A percentile compares a stretch with the other conserved stretches of the same genome.
Conservation (phyloP, 257 asterid species). For the Solanum dulcamara region DNA sequence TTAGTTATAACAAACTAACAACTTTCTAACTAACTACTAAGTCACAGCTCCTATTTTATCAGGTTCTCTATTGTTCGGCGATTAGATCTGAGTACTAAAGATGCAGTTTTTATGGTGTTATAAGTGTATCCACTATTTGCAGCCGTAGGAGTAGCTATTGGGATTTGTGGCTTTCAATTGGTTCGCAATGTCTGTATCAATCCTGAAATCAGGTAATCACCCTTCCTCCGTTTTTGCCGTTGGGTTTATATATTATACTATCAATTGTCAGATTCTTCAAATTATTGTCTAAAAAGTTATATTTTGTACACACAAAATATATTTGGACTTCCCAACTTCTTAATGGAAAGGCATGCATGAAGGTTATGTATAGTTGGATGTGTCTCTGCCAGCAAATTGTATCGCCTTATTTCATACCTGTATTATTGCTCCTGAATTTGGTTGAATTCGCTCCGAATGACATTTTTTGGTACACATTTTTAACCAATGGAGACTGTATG, state of each 20-base stretch:
- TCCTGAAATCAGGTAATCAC: slow-evolving; percentile 91
- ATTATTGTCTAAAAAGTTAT: neutral
- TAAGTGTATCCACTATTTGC: neutral
- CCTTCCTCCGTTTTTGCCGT: neutral
- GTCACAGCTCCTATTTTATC: too few relatives aligned
- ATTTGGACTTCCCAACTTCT: neutral
- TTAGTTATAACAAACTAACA: too few relatives aligned
- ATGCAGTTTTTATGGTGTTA: neutral
- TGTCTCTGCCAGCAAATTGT: neutral
- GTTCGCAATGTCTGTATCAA: slow-evolving; percentile 60
- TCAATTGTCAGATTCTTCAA: neutral
- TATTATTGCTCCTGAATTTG: neutral
- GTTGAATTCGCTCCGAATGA: neutral
- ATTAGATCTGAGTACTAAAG: neutral
- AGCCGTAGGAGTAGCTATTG: slow-evolving; percentile 79
- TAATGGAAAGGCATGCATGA: neutral
- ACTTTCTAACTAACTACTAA: too few relatives aligned
- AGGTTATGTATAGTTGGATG: neutral
- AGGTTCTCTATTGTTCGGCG: neutral
- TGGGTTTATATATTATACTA: neutral
- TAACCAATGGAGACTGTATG: neutral
- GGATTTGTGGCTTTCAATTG: slow-evolving; percentile 82
- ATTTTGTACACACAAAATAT: neutral
- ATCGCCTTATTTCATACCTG: neutral
- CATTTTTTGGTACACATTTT: neutral